Evolutionary conservation across 306 rosid genomes (phyloP).

Genomic region (Begonia loranthoides): DNA sequence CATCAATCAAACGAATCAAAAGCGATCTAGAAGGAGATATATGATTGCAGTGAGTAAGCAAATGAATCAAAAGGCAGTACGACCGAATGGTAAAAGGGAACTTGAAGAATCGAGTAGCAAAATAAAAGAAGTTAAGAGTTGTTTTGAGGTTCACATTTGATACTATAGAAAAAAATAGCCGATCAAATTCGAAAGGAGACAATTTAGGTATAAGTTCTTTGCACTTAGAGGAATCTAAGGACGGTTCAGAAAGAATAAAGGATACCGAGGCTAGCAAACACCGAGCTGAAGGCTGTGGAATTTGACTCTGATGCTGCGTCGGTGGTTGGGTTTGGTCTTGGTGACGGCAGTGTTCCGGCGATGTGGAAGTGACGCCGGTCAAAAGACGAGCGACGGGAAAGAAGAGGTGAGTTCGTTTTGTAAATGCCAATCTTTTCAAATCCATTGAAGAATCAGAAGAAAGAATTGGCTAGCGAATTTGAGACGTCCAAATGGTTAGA

Average conservation of each 20-base stretch:
- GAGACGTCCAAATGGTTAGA: not conserved
- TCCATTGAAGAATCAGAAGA: conserved; percentile 19
- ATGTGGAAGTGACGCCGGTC: conserved; percentile 25
- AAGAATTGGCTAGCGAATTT: not conserved
- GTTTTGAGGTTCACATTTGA: conserved; percentile 38
- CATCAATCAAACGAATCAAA: conserved; percentile 43
- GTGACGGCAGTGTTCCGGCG: conserved; percentile 21
- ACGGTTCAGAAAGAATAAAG: conserved; percentile 33
- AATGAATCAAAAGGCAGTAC: conserved; percentile 39
- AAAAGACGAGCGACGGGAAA: conserved; percentile 22
- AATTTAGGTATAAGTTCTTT: conserved; percentile 31
- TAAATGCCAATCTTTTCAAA: conserved; percentile 20
- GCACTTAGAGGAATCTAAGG: conserved; percentile 46
- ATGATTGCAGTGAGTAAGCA: conserved; percentile 34
- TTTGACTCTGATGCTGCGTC: conserved; percentile 8
- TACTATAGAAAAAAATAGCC: conserved; percentile 24
- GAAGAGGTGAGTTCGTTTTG: conserved; percentile 16
- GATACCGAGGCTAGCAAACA: conserved; percentile 16
- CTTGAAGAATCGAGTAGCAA: conserved; percentile 24
- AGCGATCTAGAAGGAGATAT: conserved; percentile 36
- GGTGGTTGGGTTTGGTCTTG: conserved; percentile 18
- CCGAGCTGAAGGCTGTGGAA: conserved; percentile 12
- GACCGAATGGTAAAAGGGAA: conserved; percentile 51
- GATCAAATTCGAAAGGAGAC: conserved; percentile 46
- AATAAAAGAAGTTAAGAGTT: conserved; percentile 37